Base-by-base conservation (phyloP, 345 rosid species). In the Leavenworthia alabamica region DNA sequence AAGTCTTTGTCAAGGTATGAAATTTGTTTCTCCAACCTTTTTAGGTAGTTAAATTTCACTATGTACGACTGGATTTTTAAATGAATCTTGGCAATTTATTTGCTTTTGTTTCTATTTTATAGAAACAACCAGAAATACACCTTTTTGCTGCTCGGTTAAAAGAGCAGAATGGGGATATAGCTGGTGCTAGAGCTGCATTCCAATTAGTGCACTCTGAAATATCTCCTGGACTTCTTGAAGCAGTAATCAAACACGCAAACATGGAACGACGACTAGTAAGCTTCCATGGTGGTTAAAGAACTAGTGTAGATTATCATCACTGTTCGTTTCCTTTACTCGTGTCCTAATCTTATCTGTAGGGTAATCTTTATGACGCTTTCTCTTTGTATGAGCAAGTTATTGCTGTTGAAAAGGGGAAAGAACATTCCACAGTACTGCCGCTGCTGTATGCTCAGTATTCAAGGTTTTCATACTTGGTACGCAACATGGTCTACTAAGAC, bases 371-470 rank as follows among this genome's bases (percentile, higher is more conserved):
- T 55, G 89, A 79, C 65, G 87, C 93, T 13, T 82, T 78, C 62
- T 79, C 86, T 4, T 63, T 88, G 62, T 94, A 87, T 61, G 97
- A 94, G 60, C 97, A 94, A 69, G 85, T 93, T 28, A 90, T 84
- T 71, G 85, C 99, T 61, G 84, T 90, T 76, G 99, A 94, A 65
- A 94, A 88, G 75, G 99, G 89, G 26, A 90, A 88, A 83, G 97
- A 90, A 57, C 83, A 84, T 66, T 88, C 96, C 8, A 82, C 79
- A 72, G 64, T 80, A 50, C 72, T 94, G 59, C 90, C 95, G 2
- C 80, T 88, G 72, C 53, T 90, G 62, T 88, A 86, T 80, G 96
- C 96, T 45, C 99, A 88, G 60, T 94, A 84, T 64, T 71, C 95
- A 10, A 82, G 95, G 20, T 94, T 94, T 71, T 20, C 77, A 6